These are phyloP conservation scores for Claviceps purpurea DNA, from an alignment of 2,329 filamentous ascomycete species.

Conservation along the genomic window DNA sequence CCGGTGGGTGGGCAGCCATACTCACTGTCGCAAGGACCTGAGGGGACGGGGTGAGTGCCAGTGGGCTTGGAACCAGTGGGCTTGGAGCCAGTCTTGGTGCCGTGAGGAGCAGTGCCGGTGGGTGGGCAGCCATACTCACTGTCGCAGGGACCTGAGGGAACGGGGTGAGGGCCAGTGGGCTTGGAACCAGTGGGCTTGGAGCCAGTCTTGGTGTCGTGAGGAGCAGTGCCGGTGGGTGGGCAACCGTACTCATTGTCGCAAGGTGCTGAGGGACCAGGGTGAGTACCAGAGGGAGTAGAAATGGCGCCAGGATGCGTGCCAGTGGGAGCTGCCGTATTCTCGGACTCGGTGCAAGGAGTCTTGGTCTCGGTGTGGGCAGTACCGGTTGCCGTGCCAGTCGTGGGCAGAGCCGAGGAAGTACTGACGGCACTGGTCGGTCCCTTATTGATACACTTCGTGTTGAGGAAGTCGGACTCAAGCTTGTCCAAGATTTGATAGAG, in stretches of 20 bases:
- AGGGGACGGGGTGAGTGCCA: not conserved
- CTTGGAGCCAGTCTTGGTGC: not conserved
- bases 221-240: not conserved
- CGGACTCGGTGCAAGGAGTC: not conserved
- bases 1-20: not conserved
- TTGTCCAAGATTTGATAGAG: not conserved
- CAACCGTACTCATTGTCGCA: not conserved
- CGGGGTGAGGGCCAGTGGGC: not conserved
- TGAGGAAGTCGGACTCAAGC: slow-evolving; percentile 1
- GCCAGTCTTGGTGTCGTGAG: not conserved
- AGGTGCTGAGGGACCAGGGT: not conserved
- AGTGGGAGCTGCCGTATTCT: not conserved
- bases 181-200: not conserved
- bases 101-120: not conserved
- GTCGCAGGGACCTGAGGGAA: not conserved
- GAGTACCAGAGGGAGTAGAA: not conserved
- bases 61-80: not conserved
- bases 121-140: not conserved
- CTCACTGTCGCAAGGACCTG: too few relatives aligned
- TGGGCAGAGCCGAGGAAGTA: not conserved
- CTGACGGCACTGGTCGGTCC: not conserved
- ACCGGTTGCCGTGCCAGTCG: not conserved
- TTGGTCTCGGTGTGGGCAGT: not conserved
- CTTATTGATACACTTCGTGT: slow-evolving; percentile 3
- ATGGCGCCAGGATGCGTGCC: not conserved